Evolutionary conservation across 2,329 filamentous ascomycete genomes (phyloP).

Genomic region (Stagonosporopsis chrysanthemi): DNA sequence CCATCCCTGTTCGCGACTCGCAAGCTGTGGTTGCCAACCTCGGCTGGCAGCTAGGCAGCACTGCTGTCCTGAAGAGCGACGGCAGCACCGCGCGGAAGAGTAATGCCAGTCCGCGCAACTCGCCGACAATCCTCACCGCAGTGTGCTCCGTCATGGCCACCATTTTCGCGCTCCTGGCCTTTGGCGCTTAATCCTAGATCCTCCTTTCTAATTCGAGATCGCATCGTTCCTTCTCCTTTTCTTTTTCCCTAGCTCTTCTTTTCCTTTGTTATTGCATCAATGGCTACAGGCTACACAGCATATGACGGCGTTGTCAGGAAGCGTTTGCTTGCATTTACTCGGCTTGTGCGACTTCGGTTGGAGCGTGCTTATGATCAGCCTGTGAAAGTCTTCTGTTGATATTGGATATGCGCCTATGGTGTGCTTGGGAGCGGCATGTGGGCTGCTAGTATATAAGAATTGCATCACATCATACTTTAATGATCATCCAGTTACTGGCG

Average conservation of each 20-base stretch:
- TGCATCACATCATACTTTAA: conserved; percentile 6
- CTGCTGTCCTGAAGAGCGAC: conserved; percentile 39
- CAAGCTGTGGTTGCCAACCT: conserved; percentile 58
- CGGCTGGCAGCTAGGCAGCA: conserved; percentile 49
- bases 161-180: conserved; percentile 12
- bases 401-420: conserved; percentile 15
- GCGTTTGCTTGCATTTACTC: conserved; percentile 7
- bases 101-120: conserved; percentile 28
- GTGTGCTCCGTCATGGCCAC: conserved; percentile 21
- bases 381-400: background rate
- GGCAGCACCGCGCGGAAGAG: conserved; percentile 39
- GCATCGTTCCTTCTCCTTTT: conserved; percentile 1
- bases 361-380: conserved; percentile 10
- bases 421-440: conserved; percentile 5
- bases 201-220: conserved; percentile 12
- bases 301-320: conserved; percentile 19
- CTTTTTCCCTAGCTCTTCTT: background rate
- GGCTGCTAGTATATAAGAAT: conserved; percentile 10
- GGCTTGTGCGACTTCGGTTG: conserved; percentile 4
- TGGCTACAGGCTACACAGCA: conserved; percentile 13
- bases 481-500: background rate
- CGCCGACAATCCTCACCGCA: conserved; percentile 21
- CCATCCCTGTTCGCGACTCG: conserved; percentile 52
- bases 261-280: conserved; percentile 12
- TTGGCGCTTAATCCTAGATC: conserved; percentile 9